Evolutionary conservation across 208 protist species (phyloP).

Genomic region (Endotrypanum monterogeii): DNA sequence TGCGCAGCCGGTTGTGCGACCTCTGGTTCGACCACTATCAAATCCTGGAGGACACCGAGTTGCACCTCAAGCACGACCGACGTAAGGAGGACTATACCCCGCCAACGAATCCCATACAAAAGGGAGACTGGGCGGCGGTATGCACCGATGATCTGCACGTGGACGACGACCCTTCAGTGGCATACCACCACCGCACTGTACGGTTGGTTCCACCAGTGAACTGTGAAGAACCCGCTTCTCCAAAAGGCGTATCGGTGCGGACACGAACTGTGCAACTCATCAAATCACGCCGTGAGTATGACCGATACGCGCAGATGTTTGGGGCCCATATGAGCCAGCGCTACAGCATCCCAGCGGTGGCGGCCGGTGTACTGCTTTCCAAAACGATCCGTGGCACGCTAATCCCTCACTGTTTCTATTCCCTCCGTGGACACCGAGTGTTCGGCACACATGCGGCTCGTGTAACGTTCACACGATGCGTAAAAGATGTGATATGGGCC

Average conservation of each 20-base stretch:
- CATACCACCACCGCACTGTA: neutral
- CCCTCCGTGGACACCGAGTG: slow-evolving; percentile 13
- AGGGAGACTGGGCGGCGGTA: slow-evolving; percentile 22
- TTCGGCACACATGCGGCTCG: slow-evolving; percentile 30
- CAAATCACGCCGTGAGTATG: slow-evolving; percentile 3
- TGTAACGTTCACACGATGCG: slow-evolving; percentile 11
- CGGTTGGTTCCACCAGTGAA: slow-evolving; percentile 12
- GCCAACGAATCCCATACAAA: slow-evolving; percentile 13
- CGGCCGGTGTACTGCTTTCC: slow-evolving; percentile 1
- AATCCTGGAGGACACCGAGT: slow-evolving; percentile 14
- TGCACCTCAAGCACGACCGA: slow-evolving; percentile 21
- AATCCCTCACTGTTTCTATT: slow-evolving; percentile 24
- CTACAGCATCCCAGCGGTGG: neutral
- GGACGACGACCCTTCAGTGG: neutral
- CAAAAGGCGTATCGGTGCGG: neutral
- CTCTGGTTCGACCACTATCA: slow-evolving; percentile 42
- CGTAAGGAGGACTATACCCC: slow-evolving; percentile 21
- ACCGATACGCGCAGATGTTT: neutral
- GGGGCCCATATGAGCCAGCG: neutral
- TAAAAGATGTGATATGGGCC: slow-evolving; percentile 8
- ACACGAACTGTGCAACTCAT: slow-evolving; percentile 8
- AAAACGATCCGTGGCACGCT: neutral
- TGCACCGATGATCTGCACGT: slow-evolving; percentile 20
- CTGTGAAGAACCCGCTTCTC: neutral
- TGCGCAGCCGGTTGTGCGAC: slow-evolving; percentile 45